Evolutionary conservation across 768 basidiomycete genomes (phyloP).

Genomic region (Russula ochroleuca): DNA sequence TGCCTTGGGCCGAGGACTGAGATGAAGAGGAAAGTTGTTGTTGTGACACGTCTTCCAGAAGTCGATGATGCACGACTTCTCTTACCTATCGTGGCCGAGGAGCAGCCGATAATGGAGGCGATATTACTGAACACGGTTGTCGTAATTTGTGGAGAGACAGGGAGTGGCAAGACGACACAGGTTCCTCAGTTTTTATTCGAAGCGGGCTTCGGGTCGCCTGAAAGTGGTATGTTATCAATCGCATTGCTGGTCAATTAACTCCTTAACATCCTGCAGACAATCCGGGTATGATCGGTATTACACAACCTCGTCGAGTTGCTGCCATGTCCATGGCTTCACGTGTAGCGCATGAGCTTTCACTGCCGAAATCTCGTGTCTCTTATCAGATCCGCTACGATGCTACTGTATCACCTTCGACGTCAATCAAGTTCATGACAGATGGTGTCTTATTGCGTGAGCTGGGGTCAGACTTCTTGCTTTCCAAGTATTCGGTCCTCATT

Average conservation of each 20-base stretch:
- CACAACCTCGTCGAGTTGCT: constrained; percentile 95
- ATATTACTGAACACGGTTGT: constrained; percentile 83
- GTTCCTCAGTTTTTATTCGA: constrained; percentile 98
- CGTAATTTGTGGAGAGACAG: constrained; percentile 90
- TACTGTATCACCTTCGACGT: constrained; percentile 82
- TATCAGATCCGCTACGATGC: constrained; percentile 98
- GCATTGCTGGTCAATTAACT: background rate
- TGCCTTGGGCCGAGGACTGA: constrained; percentile 22
- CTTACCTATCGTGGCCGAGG: constrained; percentile 88
- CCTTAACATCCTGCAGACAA: constrained; percentile 55
- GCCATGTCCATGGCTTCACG: constrained; percentile 94
- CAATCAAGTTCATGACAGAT: constrained; percentile 99
- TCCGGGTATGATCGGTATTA: constrained; percentile 96
- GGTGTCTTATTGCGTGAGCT: constrained; percentile 93
- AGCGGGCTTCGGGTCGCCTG: constrained; percentile 83
- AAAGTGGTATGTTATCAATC: constrained; percentile 56
- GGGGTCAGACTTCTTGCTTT: constrained; percentile 88
- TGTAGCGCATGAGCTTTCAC: constrained; percentile 87
- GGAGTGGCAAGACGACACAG: constrained; percentile 97
- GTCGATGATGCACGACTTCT: constrained; percentile 73
- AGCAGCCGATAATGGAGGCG: constrained; percentile 91
- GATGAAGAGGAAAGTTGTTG: constrained; percentile 40
- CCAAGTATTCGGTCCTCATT: constrained; percentile 88
- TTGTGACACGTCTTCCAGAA: constrained; percentile 59
- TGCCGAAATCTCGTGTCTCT: constrained; percentile 77